Percentiles rank a stretch among this genome's conserved stretches.
phyloP scores from a whole-genome alignment of 1,284 basidiomycete species.

The Ceratobasidium sp. region DNA sequence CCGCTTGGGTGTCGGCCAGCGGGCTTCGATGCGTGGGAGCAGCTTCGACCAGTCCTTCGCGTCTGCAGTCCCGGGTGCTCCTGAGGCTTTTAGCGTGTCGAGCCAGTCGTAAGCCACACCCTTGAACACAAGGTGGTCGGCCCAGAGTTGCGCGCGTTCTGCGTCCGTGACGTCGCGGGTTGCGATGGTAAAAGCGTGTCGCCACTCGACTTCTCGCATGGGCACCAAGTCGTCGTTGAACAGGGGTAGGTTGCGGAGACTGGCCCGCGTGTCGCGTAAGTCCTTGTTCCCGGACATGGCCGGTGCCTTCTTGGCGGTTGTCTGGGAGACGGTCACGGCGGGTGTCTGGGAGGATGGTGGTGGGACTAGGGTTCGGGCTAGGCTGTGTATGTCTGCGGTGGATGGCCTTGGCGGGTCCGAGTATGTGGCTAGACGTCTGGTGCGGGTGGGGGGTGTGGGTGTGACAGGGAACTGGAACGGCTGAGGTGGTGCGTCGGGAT shows the following conservation, averaged over 20 bases:
- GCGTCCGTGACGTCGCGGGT: constrained; percentile 7
- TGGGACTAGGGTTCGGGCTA: neutral
- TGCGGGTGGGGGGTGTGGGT: no score
- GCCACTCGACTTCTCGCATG: constrained; percentile 1
- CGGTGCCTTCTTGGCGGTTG: no score
- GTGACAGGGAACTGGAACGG: neutral
- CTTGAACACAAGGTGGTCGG: neutral
- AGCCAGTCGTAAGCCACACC: constrained; percentile 11
- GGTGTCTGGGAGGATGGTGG: no score
- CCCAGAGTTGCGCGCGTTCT: constrained; percentile 15
- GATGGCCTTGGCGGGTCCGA: no score
- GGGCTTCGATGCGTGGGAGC: neutral
- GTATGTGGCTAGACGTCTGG: no score
- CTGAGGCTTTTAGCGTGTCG: neutral
- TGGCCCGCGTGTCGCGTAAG: neutral
- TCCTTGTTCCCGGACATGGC: neutral
- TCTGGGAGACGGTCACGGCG: no score
- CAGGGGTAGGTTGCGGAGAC: neutral
- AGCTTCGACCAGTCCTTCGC: constrained; percentile 15
- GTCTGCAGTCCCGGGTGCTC: neutral
- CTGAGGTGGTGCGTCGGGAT: neutral
- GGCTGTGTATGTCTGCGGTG: no score
- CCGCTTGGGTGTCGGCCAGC: constrained; percentile 4
- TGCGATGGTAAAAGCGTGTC: neutral
- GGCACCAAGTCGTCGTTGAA: constrained; percentile 1